phyloP scores from a whole-genome alignment of 148 eudicot species.

The Amaranthus cruentus region DNA sequence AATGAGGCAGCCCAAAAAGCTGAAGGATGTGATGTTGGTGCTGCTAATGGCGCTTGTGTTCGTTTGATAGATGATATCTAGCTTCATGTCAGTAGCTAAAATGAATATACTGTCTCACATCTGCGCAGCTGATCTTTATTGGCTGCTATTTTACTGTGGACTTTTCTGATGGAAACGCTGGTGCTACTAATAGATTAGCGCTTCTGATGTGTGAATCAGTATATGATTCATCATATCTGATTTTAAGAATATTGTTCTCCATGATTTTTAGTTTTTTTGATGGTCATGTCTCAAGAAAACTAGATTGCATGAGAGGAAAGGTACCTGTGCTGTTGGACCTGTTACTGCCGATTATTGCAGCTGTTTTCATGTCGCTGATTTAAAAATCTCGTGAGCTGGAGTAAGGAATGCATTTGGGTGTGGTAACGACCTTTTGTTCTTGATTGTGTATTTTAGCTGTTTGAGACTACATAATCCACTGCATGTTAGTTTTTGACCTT shows the following conservation, averaged over 20 bases:
- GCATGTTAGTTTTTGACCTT: slow-evolving; percentile 12
- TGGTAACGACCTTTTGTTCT: slow-evolving; percentile 28
- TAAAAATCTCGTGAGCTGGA: background rate
- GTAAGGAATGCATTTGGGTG: slow-evolving; percentile 12
- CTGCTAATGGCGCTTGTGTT: slow-evolving; percentile 33
- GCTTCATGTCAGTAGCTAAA: slow-evolving; percentile 16
- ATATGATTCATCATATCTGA: background rate
- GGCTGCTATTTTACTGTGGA: slow-evolving; percentile 4
- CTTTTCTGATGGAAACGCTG: slow-evolving; percentile 14
- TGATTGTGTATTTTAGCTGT: slow-evolving; percentile 10
- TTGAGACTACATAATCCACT: background rate
- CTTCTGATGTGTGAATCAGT: slow-evolving; percentile 2
- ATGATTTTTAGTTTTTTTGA: background rate
- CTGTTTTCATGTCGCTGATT: slow-evolving; percentile 6
- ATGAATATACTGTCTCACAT: background rate
- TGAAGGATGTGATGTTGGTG: slow-evolving; percentile 37
- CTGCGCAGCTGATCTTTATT: slow-evolving; percentile 8
- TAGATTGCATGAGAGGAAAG: slow-evolving; percentile 4
- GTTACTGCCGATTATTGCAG: slow-evolving; percentile 9
- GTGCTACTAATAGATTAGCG: slow-evolving; percentile 4
- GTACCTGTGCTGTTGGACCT: slow-evolving; percentile 21
- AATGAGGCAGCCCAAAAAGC: slow-evolving; percentile 27
- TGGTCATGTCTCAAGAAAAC: background rate
- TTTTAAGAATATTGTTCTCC: slow-evolving; percentile 10
- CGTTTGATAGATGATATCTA: slow-evolving; percentile 21